These are phyloP conservation scores for Arthrocladium fulminans DNA, from an alignment of 2,329 filamentous ascomycete species.

Conservation along the genomic window DNA sequence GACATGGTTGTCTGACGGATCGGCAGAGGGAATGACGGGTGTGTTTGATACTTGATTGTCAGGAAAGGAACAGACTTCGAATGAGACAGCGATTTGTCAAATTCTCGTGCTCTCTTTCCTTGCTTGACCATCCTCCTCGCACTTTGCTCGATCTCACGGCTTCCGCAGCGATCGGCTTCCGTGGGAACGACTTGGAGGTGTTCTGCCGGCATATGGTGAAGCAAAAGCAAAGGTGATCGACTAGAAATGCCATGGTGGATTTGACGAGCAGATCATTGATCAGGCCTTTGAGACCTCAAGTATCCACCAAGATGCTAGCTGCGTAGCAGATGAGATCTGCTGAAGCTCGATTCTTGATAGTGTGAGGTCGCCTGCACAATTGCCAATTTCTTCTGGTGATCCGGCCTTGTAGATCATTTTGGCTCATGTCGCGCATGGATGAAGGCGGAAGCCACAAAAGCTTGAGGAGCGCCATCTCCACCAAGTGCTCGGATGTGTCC, in stretches of 20 bases:
- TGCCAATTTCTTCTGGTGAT: neutral
- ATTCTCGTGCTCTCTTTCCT: neutral
- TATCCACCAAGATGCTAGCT: too few relatives aligned
- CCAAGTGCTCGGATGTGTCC: too few relatives aligned
- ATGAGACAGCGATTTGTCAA: neutral
- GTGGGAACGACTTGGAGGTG: too few relatives aligned
- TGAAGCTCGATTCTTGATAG: neutral
- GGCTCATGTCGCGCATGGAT: neutral
- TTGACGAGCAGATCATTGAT: neutral
- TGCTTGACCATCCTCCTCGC: neutral
- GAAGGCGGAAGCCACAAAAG: neutral
- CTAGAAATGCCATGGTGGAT: neutral
- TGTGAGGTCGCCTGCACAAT: neutral
- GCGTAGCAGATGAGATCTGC: neutral
- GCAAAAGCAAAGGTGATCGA: neutral
- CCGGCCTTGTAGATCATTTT: neutral
- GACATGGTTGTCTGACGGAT: neutral
- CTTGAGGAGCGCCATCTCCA: too few relatives aligned
- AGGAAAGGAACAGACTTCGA: neutral
- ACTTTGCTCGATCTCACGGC: neutral
- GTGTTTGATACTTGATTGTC: neutral
- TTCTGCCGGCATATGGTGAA: too few relatives aligned
- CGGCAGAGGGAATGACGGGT: neutral
- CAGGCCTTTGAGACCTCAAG: too few relatives aligned
- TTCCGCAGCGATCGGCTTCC: neutral